Conservation (phyloP, 2,329 filamentous ascomycete species). For the Teratosphaeriaceae sp. region DNA sequence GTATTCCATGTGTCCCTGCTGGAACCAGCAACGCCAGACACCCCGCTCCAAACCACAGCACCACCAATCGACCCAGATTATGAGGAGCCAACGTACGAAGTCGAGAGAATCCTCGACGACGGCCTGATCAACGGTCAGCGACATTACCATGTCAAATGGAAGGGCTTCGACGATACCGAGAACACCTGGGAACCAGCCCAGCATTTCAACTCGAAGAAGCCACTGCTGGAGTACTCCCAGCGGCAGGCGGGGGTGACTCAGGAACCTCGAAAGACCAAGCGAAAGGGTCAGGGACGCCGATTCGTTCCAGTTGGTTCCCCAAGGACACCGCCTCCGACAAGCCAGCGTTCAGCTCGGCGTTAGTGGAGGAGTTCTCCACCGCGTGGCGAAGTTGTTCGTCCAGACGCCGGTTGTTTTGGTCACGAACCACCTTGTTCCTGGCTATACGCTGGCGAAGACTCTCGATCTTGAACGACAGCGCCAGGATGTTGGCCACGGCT, state of each 20-base stretch:
- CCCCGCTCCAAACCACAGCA: not conserved
- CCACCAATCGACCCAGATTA: conserved; percentile 1
- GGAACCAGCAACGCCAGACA: conserved; percentile 3
- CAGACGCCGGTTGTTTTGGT: too few relatives aligned
- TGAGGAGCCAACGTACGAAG: not conserved
- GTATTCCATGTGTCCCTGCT: conserved; percentile 10
- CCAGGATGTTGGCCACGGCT: too few relatives aligned
- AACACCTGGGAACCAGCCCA: not conserved
- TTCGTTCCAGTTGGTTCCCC: too few relatives aligned
- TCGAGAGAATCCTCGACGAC: conserved; percentile 4
- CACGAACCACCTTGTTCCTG: too few relatives aligned
- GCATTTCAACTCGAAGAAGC: not conserved
- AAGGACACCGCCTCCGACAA: too few relatives aligned
- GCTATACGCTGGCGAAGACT: too few relatives aligned
- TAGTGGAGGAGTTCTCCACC: too few relatives aligned
- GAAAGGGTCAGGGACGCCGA: too few relatives aligned
- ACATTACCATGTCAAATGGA: conserved; percentile 6
- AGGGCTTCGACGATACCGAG: not conserved
- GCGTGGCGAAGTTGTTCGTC: too few relatives aligned
- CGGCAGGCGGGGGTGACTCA: not conserved
- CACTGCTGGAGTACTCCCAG: not conserved
- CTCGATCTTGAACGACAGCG: too few relatives aligned
- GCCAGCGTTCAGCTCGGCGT: too few relatives aligned
- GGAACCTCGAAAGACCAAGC: too few relatives aligned
- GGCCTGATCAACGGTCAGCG: not conserved